phyloP scores from a whole-genome alignment of 2,329 filamentous ascomycete species.

The Colletotrichum graminicola region DNA sequence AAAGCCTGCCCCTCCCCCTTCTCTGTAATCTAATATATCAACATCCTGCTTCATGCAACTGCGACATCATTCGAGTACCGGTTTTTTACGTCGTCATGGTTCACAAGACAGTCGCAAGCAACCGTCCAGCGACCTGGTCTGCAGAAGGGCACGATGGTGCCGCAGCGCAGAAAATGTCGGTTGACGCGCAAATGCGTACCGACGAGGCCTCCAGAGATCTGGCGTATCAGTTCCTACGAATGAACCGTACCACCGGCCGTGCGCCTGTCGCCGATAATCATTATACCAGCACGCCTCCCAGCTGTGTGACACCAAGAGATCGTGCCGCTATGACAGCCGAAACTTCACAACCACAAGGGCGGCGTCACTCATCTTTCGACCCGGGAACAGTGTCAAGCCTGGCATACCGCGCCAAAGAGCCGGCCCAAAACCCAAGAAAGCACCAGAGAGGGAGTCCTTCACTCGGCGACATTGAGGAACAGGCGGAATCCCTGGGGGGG shows the following conservation, averaged over 20 bases:
- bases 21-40: background rate
- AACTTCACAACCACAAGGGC: background rate
- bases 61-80: background rate
- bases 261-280: conserved; percentile 4
- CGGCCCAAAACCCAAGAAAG: conserved; percentile 11
- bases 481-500: background rate
- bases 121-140: background rate
- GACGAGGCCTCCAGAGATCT: conserved; percentile 31
- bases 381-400: background rate
- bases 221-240: conserved; percentile 24
- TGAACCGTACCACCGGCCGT: conserved; percentile 17
- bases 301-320: background rate
- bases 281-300: background rate
- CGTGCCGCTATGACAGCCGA: background rate
- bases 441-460: conserved; percentile 15
- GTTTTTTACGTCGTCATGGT: conserved; percentile 15
- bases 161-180: background rate
- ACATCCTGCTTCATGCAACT: conserved; percentile 15
- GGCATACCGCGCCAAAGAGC: conserved; percentile 16
- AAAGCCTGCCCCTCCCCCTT: background rate
- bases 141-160: background rate
- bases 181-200: background rate
- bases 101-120: background rate
- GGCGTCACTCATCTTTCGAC: conserved; percentile 13
- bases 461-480: conserved; percentile 8